phyloP scores from a whole-genome alignment of 345 rosid genomes.

The Anastatica hierochuntica region DNA sequence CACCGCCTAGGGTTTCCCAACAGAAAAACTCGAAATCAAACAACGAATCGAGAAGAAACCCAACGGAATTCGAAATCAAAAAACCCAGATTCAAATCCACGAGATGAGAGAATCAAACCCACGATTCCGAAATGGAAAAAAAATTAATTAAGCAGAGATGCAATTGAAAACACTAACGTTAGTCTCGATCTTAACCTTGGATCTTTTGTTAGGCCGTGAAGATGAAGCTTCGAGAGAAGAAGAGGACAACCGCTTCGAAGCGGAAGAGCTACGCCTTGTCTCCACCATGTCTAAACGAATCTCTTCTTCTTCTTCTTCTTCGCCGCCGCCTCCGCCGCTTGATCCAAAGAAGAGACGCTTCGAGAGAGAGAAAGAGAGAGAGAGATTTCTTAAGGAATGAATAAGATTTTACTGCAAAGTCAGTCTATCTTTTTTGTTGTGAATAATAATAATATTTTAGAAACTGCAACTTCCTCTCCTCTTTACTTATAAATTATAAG shows the following conservation, averaged over 20 bases:
- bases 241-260: conserved; percentile 53
- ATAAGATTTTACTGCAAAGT: neutral
- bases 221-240: conserved; percentile 27
- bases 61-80: neutral
- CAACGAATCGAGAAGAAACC: neutral
- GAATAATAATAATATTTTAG: too few species aligned
- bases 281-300: conserved; percentile 56
- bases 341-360: conserved; percentile 34
- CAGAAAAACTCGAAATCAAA: neutral
- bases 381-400: too few species aligned
- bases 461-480: too few species aligned
- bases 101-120: neutral
- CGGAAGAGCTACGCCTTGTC: conserved; percentile 76
- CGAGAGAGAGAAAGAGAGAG: neutral
- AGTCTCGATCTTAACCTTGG: conserved; percentile 46
- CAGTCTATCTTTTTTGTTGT: too few species aligned
- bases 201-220: conserved; percentile 49
- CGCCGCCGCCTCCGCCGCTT: conserved; percentile 18
- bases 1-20: conserved; percentile 30
- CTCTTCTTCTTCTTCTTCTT: neutral
- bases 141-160: neutral
- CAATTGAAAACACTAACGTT: neutral
- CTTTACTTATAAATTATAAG: too few species aligned
- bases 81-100: conserved; percentile 16
- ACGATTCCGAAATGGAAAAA: too few species aligned